Base-by-base conservation (phyloP, 108 stramenopile genomes). In the Cyclostephanos tholiformis region DNA sequence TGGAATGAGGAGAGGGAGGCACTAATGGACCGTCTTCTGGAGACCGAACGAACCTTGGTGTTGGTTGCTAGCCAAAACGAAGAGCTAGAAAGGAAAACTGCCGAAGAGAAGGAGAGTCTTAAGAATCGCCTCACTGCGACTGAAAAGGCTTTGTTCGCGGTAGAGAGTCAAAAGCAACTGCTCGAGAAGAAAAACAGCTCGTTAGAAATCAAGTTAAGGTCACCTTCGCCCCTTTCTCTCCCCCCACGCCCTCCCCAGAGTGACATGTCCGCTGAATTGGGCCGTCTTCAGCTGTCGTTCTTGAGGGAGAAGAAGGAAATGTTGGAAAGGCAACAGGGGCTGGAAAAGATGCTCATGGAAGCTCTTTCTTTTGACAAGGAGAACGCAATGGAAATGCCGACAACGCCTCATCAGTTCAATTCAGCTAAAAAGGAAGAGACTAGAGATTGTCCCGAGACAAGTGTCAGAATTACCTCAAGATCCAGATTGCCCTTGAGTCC, bases 271-370 rank as follows among this genome's bases (percentile, higher is more conserved):
- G 53, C 53, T 11, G 53, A 55, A 26, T 55, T 55, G 23, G 12
- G 25, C 10, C 23, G 53, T 10, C 53, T 55, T 25, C 53, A 55
- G 26, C 7, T 27, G 26, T 55, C 53, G 13, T 55, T 55, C 53
- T 55, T 55, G 25, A 55, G 22, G 26, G 53, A 55, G 53, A 55
- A 55, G 53, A 27, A 55, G 22, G 53, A 26, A 25, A 55, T 55
- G 53, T 27, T 55, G 53, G 53, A 14, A 46, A 46, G 44, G 16
- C 44, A 46, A 14, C 16, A 46, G 16, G 44, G 44, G 16, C 44
- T 46, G 44, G 44, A 46, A 14, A 46, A 16, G 16, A 46, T 46
- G 44, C 44, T 46, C 14, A 46, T 46, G 44, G 44, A 46, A 46
- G 44, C 44, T 46, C 44, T 46, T 46, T 46, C 44, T 3, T 46